These are phyloP conservation scores for Stemphylium lycopersici DNA, from an alignment of 2,329 filamentous ascomycete species.

Conservation along the genomic window DNA sequence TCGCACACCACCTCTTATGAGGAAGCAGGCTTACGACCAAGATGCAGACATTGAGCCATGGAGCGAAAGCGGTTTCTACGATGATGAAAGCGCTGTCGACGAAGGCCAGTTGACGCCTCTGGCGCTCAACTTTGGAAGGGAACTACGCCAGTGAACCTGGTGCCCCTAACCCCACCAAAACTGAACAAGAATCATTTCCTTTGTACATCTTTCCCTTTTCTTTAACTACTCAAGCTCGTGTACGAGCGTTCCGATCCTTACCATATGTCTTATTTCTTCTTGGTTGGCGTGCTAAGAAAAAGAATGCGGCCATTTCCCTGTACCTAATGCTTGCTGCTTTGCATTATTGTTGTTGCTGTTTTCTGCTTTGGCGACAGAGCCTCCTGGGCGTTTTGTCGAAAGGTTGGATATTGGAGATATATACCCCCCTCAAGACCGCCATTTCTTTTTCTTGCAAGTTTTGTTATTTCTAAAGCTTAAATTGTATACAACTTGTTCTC, in stretches of 20 bases:
- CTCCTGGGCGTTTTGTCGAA: neutral
- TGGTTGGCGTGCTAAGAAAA: neutral
- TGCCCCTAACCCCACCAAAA: neutral
- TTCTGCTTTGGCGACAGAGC: neutral
- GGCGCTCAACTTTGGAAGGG: slow-evolving; percentile 41
- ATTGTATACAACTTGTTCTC: too few relatives aligned
- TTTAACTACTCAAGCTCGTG: neutral
- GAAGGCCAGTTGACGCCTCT: slow-evolving; percentile 48
- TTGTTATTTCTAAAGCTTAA: too few relatives aligned
- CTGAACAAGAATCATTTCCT: slow-evolving; percentile 3
- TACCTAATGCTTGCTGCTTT: slow-evolving; percentile 5
- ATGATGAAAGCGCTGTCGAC: slow-evolving; percentile 56
- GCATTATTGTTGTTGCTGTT: neutral
- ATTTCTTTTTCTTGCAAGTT: neutral
- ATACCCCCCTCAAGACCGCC: slow-evolving; percentile 3
- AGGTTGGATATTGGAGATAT: slow-evolving; percentile 3
- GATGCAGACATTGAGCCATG: slow-evolving; percentile 62
- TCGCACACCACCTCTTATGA: slow-evolving; percentile 62
- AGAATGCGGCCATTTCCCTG: neutral
- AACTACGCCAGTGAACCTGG: slow-evolving; percentile 23
- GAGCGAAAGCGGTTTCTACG: slow-evolving; percentile 55
- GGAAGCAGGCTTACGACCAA: slow-evolving; percentile 63
- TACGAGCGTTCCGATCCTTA: slow-evolving; percentile 5
- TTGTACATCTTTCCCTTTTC: slow-evolving; percentile 5
- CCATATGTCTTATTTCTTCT: neutral